Evolutionary conservation across 2,329 filamentous ascomycete genomes (phyloP), one percentile per base, ranked within the genome.

Genomic region (Aureobasidium sp.): DNA sequence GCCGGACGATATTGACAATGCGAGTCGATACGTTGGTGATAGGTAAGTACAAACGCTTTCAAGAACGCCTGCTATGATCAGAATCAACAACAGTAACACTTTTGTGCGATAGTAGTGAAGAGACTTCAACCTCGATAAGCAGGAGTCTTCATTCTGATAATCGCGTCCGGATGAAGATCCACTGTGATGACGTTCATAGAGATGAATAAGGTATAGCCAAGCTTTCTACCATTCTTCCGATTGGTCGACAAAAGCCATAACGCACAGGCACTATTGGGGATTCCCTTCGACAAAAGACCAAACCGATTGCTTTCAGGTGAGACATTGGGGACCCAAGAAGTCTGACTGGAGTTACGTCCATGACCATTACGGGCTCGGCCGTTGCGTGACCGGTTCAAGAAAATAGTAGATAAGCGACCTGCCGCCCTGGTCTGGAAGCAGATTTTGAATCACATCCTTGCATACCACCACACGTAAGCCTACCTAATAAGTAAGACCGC

Each of bases 381-480:
- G 45, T 39, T 49, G 44, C n/a, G 22, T 24, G 12, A 29, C 25
- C 17, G 11, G 7, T 16, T 49, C 11, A 12, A 49, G 34, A 24
- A 22, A 22, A 29, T 27, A 24, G 24, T 49, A 39, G 22, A 49
- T 49, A 49, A 49, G 45, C 45, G 25, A 30, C 21, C 27, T 37
- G 42, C 44, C 22, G 32, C n/a, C 44, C 44, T 10, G 2, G 16
- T 37, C 30, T 37, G 14, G 30, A 25, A 37, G 37, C 21, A 25
- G 30, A 35, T 16, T n/a, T n/a, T 37, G 30, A 19, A 14, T 11
- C 12, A 22, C 21, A 32, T 34, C 17, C 44, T 48, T 35, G 22
- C 24, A 30, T n/a, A 49, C 45, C 2, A 25, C 45, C 45, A 49
- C 45, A 49, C 45, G 45, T 49, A 49, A 49, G 45, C 45, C 3